Evolutionary conservation across 352 stramenopile genomes (phyloP).

Genomic region (Pythium inflatum): DNA sequence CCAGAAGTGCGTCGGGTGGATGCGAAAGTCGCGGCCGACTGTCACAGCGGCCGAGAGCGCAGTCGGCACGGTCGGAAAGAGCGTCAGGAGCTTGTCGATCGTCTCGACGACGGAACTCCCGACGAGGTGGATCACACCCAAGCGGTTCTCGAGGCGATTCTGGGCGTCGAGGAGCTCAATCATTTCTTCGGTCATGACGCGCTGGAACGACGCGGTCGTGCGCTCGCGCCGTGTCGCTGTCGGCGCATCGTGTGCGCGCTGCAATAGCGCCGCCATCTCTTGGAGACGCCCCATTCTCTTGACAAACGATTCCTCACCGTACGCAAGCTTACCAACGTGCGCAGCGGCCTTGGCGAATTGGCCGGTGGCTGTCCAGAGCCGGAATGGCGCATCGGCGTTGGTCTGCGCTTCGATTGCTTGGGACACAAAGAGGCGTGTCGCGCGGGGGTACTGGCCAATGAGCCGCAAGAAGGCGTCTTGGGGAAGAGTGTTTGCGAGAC

Average conservation of each 20-base stretch:
- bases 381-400: conserved; percentile 42
- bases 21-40: conserved; percentile 46
- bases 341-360: conserved; percentile 42
- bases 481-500: conserved; percentile 36
- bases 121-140: conserved; percentile 48
- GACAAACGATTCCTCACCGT: conserved; percentile 48
- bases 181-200: conserved; percentile 54
- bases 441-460: conserved; percentile 51
- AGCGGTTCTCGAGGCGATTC: conserved; percentile 39
- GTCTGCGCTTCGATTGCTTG: conserved; percentile 44
- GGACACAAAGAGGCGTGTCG: conserved; percentile 44
- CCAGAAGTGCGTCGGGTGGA: conserved; percentile 63
- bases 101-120: conserved; percentile 61
- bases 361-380: conserved; percentile 28
- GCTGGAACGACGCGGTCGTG: conserved; percentile 45
- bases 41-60: conserved; percentile 43
- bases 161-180: conserved; percentile 52
- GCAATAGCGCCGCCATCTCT: conserved; percentile 42
- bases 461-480: conserved; percentile 43
- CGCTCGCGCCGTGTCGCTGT: conserved; percentile 9
- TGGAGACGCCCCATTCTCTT: conserved; percentile 46
- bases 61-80: conserved; percentile 46
- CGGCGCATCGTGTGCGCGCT: conserved; percentile 11
- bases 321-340: conserved; percentile 50
- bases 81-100: conserved; percentile 58